Evolutionary conservation across 768 basidiomycete genomes (phyloP), one percentile per base, ranked within the genome.

Genomic region (Lenzites betulinus): DNA sequence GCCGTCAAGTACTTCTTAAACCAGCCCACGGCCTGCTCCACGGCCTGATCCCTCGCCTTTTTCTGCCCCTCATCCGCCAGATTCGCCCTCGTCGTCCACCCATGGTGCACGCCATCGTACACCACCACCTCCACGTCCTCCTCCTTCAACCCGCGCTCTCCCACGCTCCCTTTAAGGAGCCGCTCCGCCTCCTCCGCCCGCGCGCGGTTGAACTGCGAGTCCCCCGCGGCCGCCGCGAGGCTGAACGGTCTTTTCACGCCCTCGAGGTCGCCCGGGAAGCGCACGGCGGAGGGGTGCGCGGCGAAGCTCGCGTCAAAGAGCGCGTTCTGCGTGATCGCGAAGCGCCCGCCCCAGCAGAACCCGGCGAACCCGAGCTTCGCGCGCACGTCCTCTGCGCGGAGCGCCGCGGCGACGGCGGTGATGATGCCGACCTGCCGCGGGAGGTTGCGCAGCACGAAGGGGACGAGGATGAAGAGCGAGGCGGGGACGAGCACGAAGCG

Each of bases 321-420:
- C 47, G 38, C 25, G 58, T 67, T 67, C 57, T 57, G 56, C 54
- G 63, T 54, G 60, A 67, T 60, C 26, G 66, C 66, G 55, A 59
- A 67, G 54, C 66, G 63, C 16, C 66, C 66, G 54, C 66, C 66
- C 60, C 63, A 67, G 63, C 66, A 67, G 63, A 62, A 67, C 51
- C 66, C 66, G 36, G 59, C 58, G 52, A 62, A 62, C 12, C 66
- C 66, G 54, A 67, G 39, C 51, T 60, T 64, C 16, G 61, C 57
- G 39, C 12, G 25, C 25, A 60, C 30, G 22, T 44, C 39, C 26
- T 54, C 46, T 33, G 41, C 25, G 51, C 62, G 62, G 36, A 66
- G 56, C 25, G 47, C 51, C 44, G 47, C 6, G 33, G 57, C 43
- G 28, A 66, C 36, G 7, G 36, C 30, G 53, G 49, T 35, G 59